Percentiles rank a stretch among this genome's conserved stretches.
These are phyloP conservation scores for Pelargonium fulgidum DNA, from an alignment of 441 rosid genomes.

Conservation along the genomic window DNA sequence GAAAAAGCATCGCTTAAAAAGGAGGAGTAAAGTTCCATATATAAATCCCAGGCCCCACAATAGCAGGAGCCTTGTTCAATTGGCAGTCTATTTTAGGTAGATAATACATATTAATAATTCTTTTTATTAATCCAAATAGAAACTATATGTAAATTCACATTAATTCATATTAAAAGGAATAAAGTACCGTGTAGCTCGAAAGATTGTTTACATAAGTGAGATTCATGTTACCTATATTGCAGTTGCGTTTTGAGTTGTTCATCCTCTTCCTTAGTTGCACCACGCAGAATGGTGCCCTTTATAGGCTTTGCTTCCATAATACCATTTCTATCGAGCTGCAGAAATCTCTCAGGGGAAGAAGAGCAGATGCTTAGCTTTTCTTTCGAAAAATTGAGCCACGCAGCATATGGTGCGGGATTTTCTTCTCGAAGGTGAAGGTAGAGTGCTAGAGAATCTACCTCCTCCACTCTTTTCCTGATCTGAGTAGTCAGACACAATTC, in stretches of 20 bases:
- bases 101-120: not conserved
- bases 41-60: too few relatives aligned
- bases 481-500: slow-evolving; percentile 93
- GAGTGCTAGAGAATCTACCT: slow-evolving; percentile 61
- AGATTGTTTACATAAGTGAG: not conserved
- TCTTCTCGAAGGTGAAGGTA: slow-evolving; percentile 74
- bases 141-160: not conserved
- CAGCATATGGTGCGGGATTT: slow-evolving; percentile 94
- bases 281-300: slow-evolving; percentile 85
- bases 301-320: slow-evolving; percentile 81
- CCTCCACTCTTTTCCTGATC: slow-evolving; percentile 43
- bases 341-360: slow-evolving; percentile 94
- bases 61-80: too few relatives aligned
- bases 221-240: slow-evolving; percentile 56
- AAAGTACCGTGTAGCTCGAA: slow-evolving; percentile 4
- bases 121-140: not conserved
- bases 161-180: not conserved
- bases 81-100: too few relatives aligned
- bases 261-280: slow-evolving; percentile 61
- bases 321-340: slow-evolving; percentile 61
- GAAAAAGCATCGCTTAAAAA: too few relatives aligned
- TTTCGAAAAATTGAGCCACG: slow-evolving; percentile 80
- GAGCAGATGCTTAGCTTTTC: slow-evolving; percentile 66
- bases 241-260: slow-evolving; percentile 56
- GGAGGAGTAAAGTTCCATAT: too few relatives aligned